Base-by-base conservation (phyloP, 805 yeast species). In the Ogataea glucozyma region DNA sequence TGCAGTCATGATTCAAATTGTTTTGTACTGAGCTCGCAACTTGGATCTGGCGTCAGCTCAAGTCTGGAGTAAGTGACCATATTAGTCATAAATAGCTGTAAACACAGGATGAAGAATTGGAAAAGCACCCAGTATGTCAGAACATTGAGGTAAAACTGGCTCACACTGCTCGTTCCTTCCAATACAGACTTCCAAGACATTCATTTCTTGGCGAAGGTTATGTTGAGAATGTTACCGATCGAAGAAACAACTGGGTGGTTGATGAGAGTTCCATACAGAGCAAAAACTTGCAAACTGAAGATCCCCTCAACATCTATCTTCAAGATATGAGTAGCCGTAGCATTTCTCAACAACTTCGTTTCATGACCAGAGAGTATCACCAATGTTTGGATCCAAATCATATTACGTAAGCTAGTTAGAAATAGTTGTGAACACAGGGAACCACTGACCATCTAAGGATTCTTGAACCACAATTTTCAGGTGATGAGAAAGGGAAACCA, bases 71-170 rank as follows among this genome's bases (percentile, higher is more conserved):
- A n/a, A n/a, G n/a, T n/a, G n/a, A n/a, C n/a, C n/a, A n/a, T n/a
- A n/a, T n/a, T n/a, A n/a, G n/a, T n/a, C n/a, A n/a, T n/a, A n/a
- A n/a, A n/a, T n/a, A n/a, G n/a, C n/a, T n/a, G n/a, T n/a, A n/a
- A n/a, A n/a, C n/a, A n/a, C n/a, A n/a, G 99, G 99, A n/a, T 95
- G 99, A 67, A 93, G 73, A 61, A 91, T 93, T 1, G 99, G 91
- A 57, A 86, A 95, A 93, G 67, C 68, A 93, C 90, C 99, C 99
- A 93, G 59, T 83, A 93, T 0, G 99, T 95, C 48, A 93, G 72
- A 26, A 93, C 62, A 63, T 91, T 97, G 51, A 80, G 79, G 67
- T 93, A 93, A 57, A 93, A 93, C 26, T 86, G 67, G 6, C 76
- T 78, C 2, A 72, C 83, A 51, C 76, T 80, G 56, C 76, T 87